phyloP scores from a whole-genome alignment of 148 eudicot species.

The Vaccinium darrowii region DNA sequence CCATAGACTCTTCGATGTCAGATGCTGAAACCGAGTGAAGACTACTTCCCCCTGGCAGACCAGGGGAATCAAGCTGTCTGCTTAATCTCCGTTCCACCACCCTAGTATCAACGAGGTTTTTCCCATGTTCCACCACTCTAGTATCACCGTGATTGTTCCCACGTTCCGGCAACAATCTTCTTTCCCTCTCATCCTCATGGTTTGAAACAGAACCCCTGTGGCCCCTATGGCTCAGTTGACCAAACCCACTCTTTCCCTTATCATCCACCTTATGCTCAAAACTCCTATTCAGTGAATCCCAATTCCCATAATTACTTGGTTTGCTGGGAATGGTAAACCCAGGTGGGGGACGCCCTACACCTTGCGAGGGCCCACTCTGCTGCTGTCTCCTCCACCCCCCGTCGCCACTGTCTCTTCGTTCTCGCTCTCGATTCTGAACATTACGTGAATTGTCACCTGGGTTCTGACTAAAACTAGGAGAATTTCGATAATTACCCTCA shows the following conservation, averaged over 20 bases:
- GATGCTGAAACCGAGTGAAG: conserved; percentile 43
- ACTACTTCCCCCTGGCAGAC: conserved; percentile 45
- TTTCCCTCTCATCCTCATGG: conserved; percentile 31
- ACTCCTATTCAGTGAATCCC: conserved; percentile 27
- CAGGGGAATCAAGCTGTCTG: conserved; percentile 54
- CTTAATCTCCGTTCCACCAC: conserved; percentile 23
- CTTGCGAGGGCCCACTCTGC: conserved; percentile 18
- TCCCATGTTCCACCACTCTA: conserved; percentile 15
- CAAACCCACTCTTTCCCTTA: conserved; percentile 35
- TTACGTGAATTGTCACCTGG: not conserved
- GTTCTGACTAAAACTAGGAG: not conserved
- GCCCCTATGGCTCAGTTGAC: conserved; percentile 30
- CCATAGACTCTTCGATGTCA: conserved; percentile 55
- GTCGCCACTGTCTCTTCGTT: conserved; percentile 14
- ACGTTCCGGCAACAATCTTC: conserved; percentile 16
- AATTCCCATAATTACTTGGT: conserved; percentile 11
- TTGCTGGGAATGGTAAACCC: conserved; percentile 55
- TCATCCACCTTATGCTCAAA: conserved; percentile 35
- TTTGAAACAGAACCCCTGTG: conserved; percentile 23
- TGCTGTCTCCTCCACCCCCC: conserved; percentile 9
- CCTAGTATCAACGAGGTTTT: conserved; percentile 8
- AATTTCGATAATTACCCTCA: conserved; percentile 20
- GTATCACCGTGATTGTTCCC: conserved; percentile 8
- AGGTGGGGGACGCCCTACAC: conserved; percentile 55
- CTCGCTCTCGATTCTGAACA: conserved; percentile 18